These are phyloP conservation scores for Pterocarpus santalinus DNA, from an alignment of 306 rosid species.

Conservation along the genomic window DNA sequence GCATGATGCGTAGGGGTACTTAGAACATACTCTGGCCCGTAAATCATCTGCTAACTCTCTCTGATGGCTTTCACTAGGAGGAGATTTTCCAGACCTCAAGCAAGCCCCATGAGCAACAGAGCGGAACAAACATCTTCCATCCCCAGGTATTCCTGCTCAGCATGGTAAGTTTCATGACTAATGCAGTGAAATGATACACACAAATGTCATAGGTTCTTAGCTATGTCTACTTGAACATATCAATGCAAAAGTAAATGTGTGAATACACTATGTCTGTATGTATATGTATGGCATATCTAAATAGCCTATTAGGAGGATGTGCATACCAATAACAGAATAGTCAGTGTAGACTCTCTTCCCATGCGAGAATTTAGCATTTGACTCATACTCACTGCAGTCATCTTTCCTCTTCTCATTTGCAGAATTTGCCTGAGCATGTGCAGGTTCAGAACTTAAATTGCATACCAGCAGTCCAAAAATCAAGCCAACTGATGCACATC, in stretches of 20 bases:
- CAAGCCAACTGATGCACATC: constrained; percentile 74
- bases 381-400: constrained; percentile 43
- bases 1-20: constrained; percentile 10
- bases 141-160: constrained; percentile 92
- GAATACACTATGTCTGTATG: constrained; percentile 8
- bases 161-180: constrained; percentile 39
- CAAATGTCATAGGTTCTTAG: constrained; percentile 7
- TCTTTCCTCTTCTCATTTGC: constrained; percentile 53
- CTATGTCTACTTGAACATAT: background rate
- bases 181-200: constrained; percentile 7
- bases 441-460: constrained; percentile 68
- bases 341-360: constrained; percentile 84
- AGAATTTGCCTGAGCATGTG: constrained; percentile 62
- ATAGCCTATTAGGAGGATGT: constrained; percentile 16
- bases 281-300: background rate
- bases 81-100: constrained; percentile 73
- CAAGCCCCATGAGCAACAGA: constrained; percentile 93
- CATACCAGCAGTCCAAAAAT: constrained; percentile 73
- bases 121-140: constrained; percentile 94
- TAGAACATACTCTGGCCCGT: constrained; percentile 69
- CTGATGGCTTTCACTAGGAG: constrained; percentile 76
- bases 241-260: constrained; percentile 10
- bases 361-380: constrained; percentile 61
- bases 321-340: constrained; percentile 82
- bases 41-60: constrained; percentile 84